Conservation (phyloP, 441 rosid genomes). For the Gossypium schwendimanii region DNA sequence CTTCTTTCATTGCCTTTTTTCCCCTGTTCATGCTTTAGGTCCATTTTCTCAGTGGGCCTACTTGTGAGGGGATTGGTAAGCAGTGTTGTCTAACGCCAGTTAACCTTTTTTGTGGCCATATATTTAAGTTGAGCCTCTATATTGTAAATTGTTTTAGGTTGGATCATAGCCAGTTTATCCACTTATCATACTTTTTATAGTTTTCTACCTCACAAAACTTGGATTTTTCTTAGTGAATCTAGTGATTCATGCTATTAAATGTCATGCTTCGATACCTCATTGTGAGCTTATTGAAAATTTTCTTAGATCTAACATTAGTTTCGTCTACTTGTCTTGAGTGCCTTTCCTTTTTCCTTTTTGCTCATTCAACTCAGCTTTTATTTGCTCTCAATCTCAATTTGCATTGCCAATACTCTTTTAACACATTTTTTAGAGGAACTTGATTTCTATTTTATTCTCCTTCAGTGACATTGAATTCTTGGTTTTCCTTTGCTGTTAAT, state of each 20-base stretch:
- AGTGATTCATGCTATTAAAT: neutral
- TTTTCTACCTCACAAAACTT: neutral
- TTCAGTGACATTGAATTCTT: neutral
- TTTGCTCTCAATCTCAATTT: neutral
- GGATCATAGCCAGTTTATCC: neutral
- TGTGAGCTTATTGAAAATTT: neutral
- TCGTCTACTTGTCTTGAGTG: neutral
- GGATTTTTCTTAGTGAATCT: neutral
- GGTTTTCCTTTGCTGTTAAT: neutral
- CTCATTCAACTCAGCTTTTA: neutral
- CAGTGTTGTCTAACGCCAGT: neutral
- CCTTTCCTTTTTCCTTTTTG: neutral
- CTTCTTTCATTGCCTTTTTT: neutral
- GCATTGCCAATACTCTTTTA: neutral
- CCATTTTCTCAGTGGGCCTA: neutral
- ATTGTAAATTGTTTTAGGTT: neutral
- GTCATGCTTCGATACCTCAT: neutral
- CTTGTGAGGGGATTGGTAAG: neutral
- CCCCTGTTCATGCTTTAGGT: neutral
- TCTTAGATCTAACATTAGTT: neutral
- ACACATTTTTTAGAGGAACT: neutral
- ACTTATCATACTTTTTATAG: neutral
- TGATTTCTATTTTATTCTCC: neutral
- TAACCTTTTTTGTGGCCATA: neutral
- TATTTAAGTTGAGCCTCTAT: neutral